phyloP scores from a whole-genome alignment of 2,329 filamentous ascomycete species.

The Aspergillus tubingensis region DNA sequence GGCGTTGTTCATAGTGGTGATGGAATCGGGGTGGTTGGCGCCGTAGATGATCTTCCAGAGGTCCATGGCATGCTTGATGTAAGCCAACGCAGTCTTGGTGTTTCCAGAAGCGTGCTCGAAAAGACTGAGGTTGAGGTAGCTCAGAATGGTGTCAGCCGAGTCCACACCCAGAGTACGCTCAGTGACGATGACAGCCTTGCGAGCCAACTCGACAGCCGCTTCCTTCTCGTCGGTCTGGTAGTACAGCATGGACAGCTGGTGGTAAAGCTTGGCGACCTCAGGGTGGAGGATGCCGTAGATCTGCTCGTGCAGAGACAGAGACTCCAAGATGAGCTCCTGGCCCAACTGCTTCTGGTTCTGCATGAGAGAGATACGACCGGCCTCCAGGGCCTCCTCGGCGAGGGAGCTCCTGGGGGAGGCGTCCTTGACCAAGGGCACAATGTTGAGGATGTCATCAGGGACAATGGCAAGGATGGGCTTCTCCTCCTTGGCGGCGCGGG shows the following conservation, averaged over 20 bases:
- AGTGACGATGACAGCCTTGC: constrained; percentile 93
- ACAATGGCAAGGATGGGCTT: constrained; percentile 65
- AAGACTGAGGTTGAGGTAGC: constrained; percentile 92
- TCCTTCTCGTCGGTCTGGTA: constrained; percentile 98
- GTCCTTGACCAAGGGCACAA: constrained; percentile 94
- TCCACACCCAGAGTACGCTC: constrained; percentile 94
- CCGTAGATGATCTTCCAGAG: constrained; percentile 98
- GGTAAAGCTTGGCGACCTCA: constrained; percentile 93
- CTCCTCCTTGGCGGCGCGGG: constrained; percentile 44
- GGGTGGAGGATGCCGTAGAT: constrained; percentile 98
- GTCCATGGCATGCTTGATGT: constrained; percentile 88
- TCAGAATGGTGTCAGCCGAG: constrained; percentile 87
- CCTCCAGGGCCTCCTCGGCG: constrained; percentile 93
- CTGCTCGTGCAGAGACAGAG: constrained; percentile 92
- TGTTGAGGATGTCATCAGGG: constrained; percentile 83
- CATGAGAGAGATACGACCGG: constrained; percentile 91
- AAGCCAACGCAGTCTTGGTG: constrained; percentile 81
- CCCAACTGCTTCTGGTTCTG: constrained; percentile 95
- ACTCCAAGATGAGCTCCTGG: constrained; percentile 94
- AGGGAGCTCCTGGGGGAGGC: constrained; percentile 86
- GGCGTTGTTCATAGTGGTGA: constrained; percentile 98
- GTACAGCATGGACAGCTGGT: constrained; percentile 91
- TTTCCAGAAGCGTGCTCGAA: constrained; percentile 93
- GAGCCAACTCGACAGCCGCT: constrained; percentile 88
- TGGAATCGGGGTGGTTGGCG: constrained; percentile 88